Base-by-base conservation (phyloP, 2,329 filamentous ascomycete species). In the Sarocladium kiliense region DNA sequence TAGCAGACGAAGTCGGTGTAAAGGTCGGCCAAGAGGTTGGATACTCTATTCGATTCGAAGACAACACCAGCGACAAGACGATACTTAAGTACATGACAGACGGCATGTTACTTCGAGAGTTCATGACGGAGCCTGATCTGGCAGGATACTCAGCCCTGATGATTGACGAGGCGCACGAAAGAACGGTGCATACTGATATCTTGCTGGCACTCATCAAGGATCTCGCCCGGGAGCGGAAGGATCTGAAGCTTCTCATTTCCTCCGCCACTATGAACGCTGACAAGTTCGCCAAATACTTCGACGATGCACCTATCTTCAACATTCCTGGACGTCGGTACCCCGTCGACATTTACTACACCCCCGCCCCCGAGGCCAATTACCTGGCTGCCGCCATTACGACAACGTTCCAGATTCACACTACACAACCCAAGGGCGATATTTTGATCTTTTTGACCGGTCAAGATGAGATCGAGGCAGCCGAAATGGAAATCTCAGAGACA, bases 161-260 rank as follows among this genome's bases (percentile, higher is more conserved):
- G 87, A 93, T 99, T 56, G 94, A 99, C 67, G 94, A 99, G 69
- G 94, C 94, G 0, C 94, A 99, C 80, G 94, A 99, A 68, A 81
- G 94, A 61, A 96, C 91, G 0, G 81, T 97, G 1, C 85, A 91
- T 54, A 96, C 93, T 0, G 94, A 99, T 69, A 92, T 99, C 56
- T 72, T 97, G 7, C 81, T 96, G 57, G 91, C 89, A 11, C 72
- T 99, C 32, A 79, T 96, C 56, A 97, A 97, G 65, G 93, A 97
- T 72, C 80, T 97, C 58, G 86, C 89, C 0, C 80, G 88, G 58
- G 88, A 89, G 54, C 77, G 94, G 41, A 89, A 88, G 2, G 93
- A 97, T 58, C 73, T 99, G 54, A 96, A 93, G 68, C 74, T 99
- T 0, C 77, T 99, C 30, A 96, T 99, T 55, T 94, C 91, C 2